phyloP scores from a whole-genome alignment of 805 yeast genomes.

The Yarrowia yakushimensis region DNA sequence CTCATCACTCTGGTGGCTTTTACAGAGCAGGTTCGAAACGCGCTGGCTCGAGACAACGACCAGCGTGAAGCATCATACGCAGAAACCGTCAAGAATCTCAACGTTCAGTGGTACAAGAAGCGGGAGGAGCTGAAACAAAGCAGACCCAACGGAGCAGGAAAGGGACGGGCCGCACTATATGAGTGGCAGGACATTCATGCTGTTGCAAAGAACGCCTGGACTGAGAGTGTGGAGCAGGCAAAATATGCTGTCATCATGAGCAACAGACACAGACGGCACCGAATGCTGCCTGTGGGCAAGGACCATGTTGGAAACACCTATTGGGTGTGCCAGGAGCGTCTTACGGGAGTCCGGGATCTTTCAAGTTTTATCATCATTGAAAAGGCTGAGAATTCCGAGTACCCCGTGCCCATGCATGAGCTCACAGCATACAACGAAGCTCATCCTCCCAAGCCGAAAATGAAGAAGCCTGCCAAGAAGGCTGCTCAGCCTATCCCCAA shows the following conservation, averaged over 20 bases:
- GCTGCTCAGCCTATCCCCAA: not conserved
- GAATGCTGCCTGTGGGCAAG: conserved; percentile 14
- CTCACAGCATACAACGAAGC: conserved; percentile 10
- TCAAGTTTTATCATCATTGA: conserved; percentile 10
- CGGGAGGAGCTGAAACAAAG: conserved; percentile 24
- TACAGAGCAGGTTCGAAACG: conserved; percentile 18
- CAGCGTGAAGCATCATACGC: conserved; percentile 19
- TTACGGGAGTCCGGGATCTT: conserved; percentile 9
- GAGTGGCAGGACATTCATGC: conserved; percentile 15
- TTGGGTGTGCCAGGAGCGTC: conserved; percentile 21
- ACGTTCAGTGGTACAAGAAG: conserved; percentile 22
- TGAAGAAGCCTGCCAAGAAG: conserved; percentile 9
- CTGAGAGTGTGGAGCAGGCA: conserved; percentile 10
- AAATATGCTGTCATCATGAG: conserved; percentile 9
- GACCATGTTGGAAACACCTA: conserved; percentile 21
- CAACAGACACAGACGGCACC: conserved; percentile 15
- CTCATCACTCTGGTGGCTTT: conserved; percentile 13
- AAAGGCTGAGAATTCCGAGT: not conserved
- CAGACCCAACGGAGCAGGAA: conserved; percentile 22
- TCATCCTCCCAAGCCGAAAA: not conserved
- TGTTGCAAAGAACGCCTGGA: conserved; percentile 14
- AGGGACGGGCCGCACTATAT: conserved; percentile 16
- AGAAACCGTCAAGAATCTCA: conserved; percentile 15
- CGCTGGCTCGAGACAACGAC: conserved; percentile 14
- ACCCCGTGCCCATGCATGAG: conserved; percentile 15